Conservation (phyloP, 2,329 filamentous ascomycete genomes). For the Apiospora hydei region DNA sequence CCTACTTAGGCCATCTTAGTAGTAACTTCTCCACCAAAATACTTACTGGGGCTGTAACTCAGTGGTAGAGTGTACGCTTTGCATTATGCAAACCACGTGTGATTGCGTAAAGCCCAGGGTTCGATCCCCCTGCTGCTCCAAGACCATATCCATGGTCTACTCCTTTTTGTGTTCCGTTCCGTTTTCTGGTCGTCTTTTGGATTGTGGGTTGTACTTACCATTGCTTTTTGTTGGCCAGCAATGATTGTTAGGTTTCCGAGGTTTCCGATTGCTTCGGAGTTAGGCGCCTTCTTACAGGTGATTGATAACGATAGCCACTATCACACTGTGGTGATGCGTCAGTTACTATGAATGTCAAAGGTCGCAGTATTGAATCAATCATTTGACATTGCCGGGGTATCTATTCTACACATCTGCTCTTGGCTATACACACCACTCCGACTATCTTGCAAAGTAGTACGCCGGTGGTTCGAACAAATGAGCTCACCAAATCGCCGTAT, state of each 20-base stretch:
- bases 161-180: not conserved
- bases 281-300: not conserved
- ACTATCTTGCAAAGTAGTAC: slow-evolving; percentile 10
- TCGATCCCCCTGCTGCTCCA: slow-evolving; percentile 21
- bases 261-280: too few relatives aligned
- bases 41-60: slow-evolving; percentile 16
- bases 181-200: not conserved
- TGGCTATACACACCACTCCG: slow-evolving; percentile 9
- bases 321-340: not conserved
- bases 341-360: not conserved
- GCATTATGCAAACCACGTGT: slow-evolving; percentile 15
- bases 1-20: not conserved
- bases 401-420: slow-evolving; percentile 25
- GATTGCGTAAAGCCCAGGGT: slow-evolving; percentile 19
- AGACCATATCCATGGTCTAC: not conserved
- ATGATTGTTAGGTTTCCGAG: too few relatives aligned
- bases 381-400: slow-evolving; percentile 24
- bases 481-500: slow-evolving; percentile 18
- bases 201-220: not conserved
- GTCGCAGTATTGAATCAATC: slow-evolving; percentile 6
- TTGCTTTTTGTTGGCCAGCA: not conserved
- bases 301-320: not conserved
- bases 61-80: slow-evolving; percentile 20
- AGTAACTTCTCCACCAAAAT: not conserved
- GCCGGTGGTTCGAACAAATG: slow-evolving; percentile 17